These are phyloP conservation scores for Dimocarpus longan DNA, from an alignment of 345 rosid genomes.

Conservation along the genomic window DNA sequence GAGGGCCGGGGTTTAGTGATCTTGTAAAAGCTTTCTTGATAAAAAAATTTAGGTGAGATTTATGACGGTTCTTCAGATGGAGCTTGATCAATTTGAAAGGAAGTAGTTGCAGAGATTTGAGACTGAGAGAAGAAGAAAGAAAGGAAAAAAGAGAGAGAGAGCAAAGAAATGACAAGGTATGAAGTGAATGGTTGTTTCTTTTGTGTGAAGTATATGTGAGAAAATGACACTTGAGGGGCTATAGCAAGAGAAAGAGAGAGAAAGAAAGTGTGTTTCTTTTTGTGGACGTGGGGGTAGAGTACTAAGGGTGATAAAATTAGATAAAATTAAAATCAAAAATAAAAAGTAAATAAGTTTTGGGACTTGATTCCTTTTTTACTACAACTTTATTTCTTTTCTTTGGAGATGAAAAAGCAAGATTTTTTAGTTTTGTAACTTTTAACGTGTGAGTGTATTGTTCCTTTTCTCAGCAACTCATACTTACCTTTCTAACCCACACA, in stretches of 20 bases:
- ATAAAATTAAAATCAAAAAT: constrained; percentile 18
- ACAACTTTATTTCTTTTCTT: constrained; percentile 12
- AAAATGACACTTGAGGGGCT: constrained; percentile 73
- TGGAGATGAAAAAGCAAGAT: constrained; percentile 10
- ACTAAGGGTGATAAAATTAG: constrained; percentile 34
- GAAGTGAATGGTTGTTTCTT: constrained; percentile 67
- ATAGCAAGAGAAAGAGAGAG: constrained; percentile 12
- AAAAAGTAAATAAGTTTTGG: constrained; percentile 21
- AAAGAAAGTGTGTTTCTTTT: constrained; percentile 32
- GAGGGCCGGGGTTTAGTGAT: constrained; percentile 23
- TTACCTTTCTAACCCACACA: constrained; percentile 42
- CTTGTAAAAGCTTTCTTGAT: constrained; percentile 17
- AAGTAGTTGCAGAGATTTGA: constrained; percentile 60
- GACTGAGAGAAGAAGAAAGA: constrained; percentile 35
- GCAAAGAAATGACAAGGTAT: constrained; percentile 56
- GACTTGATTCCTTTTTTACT: constrained; percentile 29
- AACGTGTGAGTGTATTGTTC: constrained; percentile 31
- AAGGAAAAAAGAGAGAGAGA: constrained; percentile 29
- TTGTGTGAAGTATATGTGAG: constrained; percentile 80
- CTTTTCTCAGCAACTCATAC: constrained; percentile 42
- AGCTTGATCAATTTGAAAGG: constrained; percentile 32
- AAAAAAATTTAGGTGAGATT: constrained; percentile 22
- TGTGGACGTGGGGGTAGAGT: constrained; percentile 72
- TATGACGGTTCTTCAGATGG: constrained; percentile 22
- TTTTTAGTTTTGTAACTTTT: constrained; percentile 21